These are phyloP conservation scores for Apiospora marii DNA, from an alignment of 2,329 filamentous ascomycete species.

Conservation along the genomic window DNA sequence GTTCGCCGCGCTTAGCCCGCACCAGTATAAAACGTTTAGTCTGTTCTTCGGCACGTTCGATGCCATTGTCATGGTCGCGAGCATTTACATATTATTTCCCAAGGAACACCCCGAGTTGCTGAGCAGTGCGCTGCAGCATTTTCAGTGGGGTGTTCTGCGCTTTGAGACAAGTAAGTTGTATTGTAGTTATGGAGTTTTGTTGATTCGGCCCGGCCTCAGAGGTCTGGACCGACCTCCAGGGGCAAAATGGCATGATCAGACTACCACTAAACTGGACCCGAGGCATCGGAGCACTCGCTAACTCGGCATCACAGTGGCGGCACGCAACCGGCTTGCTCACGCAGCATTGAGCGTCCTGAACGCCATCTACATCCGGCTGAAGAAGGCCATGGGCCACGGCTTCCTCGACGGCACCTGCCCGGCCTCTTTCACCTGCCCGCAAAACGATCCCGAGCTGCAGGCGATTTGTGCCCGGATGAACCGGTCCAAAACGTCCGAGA, in stretches of 20 bases:
- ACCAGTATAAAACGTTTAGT: slow-evolving; percentile 62
- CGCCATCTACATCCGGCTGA: slow-evolving; percentile 62
- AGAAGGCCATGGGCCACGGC: slow-evolving; percentile 53
- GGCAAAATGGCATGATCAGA: slow-evolving; percentile 1
- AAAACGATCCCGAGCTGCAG: slow-evolving; percentile 8
- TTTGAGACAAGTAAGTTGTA: slow-evolving; percentile 54
- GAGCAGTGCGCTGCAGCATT: slow-evolving; percentile 59
- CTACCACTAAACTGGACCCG: not conserved
- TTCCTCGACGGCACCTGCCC: slow-evolving; percentile 34
- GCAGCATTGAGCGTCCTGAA: slow-evolving; percentile 62
- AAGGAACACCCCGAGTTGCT: slow-evolving; percentile 59
- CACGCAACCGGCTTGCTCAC: slow-evolving; percentile 60
- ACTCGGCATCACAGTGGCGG: slow-evolving; percentile 45
- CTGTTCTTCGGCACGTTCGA: slow-evolving; percentile 72
- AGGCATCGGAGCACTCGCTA: slow-evolving; percentile 4
- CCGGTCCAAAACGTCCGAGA: not conserved
- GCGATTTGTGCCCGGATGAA: slow-evolving; percentile 2
- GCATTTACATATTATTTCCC: slow-evolving; percentile 68
- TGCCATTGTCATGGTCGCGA: slow-evolving; percentile 66
- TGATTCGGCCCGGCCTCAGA: slow-evolving; percentile 14
- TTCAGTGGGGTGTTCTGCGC: slow-evolving; percentile 65
- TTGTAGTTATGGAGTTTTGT: slow-evolving; percentile 7
- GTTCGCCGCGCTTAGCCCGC: slow-evolving; percentile 56
- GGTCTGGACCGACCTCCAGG: not conserved
- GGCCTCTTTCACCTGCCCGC: slow-evolving; percentile 25